Evolutionary conservation across 164 flowering plant species (phyloP).

Genomic region (Annona squamosa): DNA sequence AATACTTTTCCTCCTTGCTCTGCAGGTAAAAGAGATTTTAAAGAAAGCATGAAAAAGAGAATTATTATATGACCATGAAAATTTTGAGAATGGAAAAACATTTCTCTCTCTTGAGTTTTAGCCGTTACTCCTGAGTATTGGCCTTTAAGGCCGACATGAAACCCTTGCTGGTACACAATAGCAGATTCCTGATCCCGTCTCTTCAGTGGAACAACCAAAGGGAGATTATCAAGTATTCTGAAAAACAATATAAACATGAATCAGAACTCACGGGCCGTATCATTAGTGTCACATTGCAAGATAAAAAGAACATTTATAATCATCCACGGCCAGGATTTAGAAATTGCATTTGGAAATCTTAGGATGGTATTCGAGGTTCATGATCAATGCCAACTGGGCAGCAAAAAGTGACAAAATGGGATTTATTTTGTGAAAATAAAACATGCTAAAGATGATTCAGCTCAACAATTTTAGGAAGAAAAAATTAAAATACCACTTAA

Average conservation of each 20-base stretch:
- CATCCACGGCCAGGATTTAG: neutral
- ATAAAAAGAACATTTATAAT: neutral
- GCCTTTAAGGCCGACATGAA: constrained; percentile 72
- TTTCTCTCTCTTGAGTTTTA: neutral
- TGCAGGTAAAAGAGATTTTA: constrained; percentile 18
- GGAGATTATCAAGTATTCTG: constrained; percentile 97
- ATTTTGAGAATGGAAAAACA: neutral
- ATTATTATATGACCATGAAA: neutral
- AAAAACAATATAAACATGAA: constrained; percentile 3
- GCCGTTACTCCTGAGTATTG: constrained; percentile 59
- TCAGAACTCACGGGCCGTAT: neutral
- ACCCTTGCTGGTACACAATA: constrained; percentile 70
- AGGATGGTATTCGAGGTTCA: neutral
- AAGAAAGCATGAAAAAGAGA: neutral
- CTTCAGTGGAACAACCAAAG: constrained; percentile 66
- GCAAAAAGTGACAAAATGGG: neutral
- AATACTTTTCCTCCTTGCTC: constrained; percentile 81
- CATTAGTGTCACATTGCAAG: neutral
- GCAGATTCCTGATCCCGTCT: constrained; percentile 56
- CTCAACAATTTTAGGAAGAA: too few species aligned
- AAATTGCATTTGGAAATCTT: neutral
- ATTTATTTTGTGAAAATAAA: too few species aligned
- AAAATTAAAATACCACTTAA: too few species aligned
- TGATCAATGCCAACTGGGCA: neutral
- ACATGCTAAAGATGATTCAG: too few species aligned